Conservation (phyloP, 495 filamentous ascomycete species). For the Podospora australis region DNA sequence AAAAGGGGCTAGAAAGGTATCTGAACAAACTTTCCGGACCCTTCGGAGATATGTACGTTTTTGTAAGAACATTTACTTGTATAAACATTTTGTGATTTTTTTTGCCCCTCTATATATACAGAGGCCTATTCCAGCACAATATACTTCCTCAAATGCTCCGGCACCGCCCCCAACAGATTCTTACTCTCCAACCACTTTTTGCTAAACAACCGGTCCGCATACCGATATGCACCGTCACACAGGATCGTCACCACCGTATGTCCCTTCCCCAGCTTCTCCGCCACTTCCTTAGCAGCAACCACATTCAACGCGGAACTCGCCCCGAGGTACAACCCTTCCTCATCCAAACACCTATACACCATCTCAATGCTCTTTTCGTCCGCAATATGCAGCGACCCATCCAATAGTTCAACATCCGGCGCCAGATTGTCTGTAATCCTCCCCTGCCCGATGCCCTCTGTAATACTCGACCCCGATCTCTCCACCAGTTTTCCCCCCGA, state of each 20-base stretch:
- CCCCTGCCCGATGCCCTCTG: slow-evolving; percentile 95
- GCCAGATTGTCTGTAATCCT: slow-evolving; percentile 90
- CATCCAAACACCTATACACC: slow-evolving; percentile 95
- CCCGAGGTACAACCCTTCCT: slow-evolving; percentile 94
- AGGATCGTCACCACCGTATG: slow-evolving; percentile 90
- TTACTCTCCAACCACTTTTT: slow-evolving; percentile 82
- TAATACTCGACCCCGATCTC: slow-evolving; percentile 83
- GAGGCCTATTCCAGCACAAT: slow-evolving; percentile 69
- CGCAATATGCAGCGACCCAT: slow-evolving; percentile 77
- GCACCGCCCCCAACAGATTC: slow-evolving; percentile 74
- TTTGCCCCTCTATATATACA: not conserved
- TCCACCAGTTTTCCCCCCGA: slow-evolving; percentile 77
- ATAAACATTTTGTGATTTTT: slow-evolving; percentile 8
- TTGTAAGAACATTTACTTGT: slow-evolving; percentile 20
- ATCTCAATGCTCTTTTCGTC: slow-evolving; percentile 96
- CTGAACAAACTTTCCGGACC: not conserved
- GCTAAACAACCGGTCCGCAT: slow-evolving; percentile 89
- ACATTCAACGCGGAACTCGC: slow-evolving; percentile 92
- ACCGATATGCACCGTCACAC: slow-evolving; percentile 92
- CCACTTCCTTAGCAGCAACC: slow-evolving; percentile 89
- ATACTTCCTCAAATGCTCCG: slow-evolving; percentile 81
- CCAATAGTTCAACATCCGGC: slow-evolving; percentile 76
- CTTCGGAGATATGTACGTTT: slow-evolving; percentile 6
- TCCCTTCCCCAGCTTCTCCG: slow-evolving; percentile 80
- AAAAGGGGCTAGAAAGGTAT: slow-evolving; percentile 8